phyloP scores from a whole-genome alignment of 208 protist genomes.

The Trypanosoma platydactyli region DNA sequence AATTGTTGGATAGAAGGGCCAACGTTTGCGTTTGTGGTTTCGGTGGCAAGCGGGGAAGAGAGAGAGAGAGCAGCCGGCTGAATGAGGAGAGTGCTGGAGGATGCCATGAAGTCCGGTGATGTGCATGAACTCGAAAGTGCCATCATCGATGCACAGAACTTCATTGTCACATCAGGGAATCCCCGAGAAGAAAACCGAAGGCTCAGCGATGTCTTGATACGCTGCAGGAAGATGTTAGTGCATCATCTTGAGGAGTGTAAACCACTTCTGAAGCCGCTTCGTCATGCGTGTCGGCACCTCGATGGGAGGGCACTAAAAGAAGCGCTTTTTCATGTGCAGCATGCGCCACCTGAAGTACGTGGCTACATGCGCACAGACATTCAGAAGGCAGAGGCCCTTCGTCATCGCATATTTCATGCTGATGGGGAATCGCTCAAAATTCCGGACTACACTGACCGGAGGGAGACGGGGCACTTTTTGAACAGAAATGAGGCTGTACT shows the following conservation, averaged over 20 bases:
- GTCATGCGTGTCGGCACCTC: constrained; percentile 50
- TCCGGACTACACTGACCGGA: constrained; percentile 39
- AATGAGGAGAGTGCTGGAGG: constrained; percentile 19
- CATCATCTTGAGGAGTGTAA: constrained; percentile 55
- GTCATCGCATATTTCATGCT: constrained; percentile 39
- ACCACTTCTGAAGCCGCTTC: constrained; percentile 56
- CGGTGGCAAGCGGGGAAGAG: not conserved
- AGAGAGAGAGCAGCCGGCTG: not conserved
- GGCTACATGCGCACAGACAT: constrained; percentile 77
- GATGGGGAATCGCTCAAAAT: constrained; percentile 37
- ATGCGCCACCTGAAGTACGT: constrained; percentile 44
- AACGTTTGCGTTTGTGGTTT: not conserved
- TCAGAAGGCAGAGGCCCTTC: constrained; percentile 54
- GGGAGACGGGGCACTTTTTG: constrained; percentile 57
- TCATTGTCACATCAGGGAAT: not conserved
- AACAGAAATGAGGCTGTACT: constrained; percentile 45
- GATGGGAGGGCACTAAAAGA: constrained; percentile 53
- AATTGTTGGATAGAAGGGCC: not conserved
- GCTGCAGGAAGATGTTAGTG: constrained; percentile 35
- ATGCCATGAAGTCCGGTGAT: constrained; percentile 62
- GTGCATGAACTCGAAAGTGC: constrained; percentile 64
- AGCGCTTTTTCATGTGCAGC: constrained; percentile 40
- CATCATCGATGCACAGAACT: constrained; percentile 40
- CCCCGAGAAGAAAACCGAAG: constrained; percentile 17
- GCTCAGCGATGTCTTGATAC: constrained; percentile 26